Base-by-base conservation (phyloP, 805 yeast species). In the Yarrowia yakushimensis region DNA sequence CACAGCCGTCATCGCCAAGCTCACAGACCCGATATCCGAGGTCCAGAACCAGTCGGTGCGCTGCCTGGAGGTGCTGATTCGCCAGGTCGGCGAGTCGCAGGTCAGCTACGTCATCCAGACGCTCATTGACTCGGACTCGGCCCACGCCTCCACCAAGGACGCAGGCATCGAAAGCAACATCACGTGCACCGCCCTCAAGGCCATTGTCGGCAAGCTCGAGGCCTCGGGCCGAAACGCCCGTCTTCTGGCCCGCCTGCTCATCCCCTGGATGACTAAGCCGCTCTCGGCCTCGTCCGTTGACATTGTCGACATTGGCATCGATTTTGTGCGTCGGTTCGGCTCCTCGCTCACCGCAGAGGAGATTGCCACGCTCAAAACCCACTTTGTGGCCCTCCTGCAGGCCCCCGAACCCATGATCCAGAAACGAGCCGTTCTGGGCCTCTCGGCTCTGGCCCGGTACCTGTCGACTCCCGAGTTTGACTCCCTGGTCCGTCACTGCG, bases 41-140 rank as follows among this genome's bases (percentile, higher is more conserved):
- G 92, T 89, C 0, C 88, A 88, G 69, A 84, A 82, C 67, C 88
- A 86, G 70, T 87, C 94, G 0, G 81, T 88, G 50, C 82, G 83
- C 65, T 81, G 87, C 18, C 79, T 81, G 63, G 79, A 76, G 37
- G 80, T 82, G 5, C 64, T 76, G 37, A 72, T 63, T 6, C 66
- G 66, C 2, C 36, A 28, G 22, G 27, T 55, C 9, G 22, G 63
- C 9, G 50, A 66, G n/a, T 66, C 65, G 34, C 68, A 66, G 6
- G 63, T 69, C 4, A 41, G 31, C 22, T 27, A 61, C 17, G 54
- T 46, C 50, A 27, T 57, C 20, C 22, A 54, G 12, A 43, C 36
- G 15, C 65, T 66, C n/a, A 63, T 67, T 7, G 68, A 68, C 18
- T 34, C 62, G 6, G 43, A 23, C 25, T n/a, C n/a, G n/a, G n/a